Conservation (phyloP, 2,329 filamentous ascomycete species). For the Aspergillus piperis region DNA sequence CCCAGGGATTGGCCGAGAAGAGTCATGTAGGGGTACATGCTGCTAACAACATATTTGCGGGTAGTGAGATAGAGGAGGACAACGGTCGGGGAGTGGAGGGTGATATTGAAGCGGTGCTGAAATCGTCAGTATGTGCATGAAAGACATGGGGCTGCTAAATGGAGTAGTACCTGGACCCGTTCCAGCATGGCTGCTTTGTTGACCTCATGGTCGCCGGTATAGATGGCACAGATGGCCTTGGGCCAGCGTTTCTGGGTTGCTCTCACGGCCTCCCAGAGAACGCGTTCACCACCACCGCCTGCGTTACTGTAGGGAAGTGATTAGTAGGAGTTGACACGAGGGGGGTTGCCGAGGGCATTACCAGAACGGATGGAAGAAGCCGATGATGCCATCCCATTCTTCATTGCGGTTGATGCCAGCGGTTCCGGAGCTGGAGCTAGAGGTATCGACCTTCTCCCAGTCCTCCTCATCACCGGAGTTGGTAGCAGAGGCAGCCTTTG, state of each 20-base stretch:
- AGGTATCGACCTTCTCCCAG: constrained; percentile 68
- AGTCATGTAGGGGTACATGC: constrained; percentile 88
- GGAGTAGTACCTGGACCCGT: constrained; percentile 66
- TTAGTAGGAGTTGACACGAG: constrained; percentile 6
- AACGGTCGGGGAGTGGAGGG: constrained; percentile 77
- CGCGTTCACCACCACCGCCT: constrained; percentile 90
- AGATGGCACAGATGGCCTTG: constrained; percentile 84
- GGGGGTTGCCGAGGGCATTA: constrained; percentile 43
- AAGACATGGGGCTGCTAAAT: background rate
- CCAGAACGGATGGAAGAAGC: constrained; percentile 99
- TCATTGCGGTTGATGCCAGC: constrained; percentile 51
- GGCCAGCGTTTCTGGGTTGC: constrained; percentile 89
- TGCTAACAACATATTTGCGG: constrained; percentile 79
- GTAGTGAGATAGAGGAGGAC: constrained; percentile 90
- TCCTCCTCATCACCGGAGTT: constrained; percentile 58
- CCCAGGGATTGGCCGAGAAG: constrained; percentile 91
- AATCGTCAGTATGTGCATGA: constrained; percentile 7
- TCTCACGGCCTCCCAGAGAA: constrained; percentile 92
- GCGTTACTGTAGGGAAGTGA: constrained; percentile 67
- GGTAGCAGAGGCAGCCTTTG: constrained; percentile 25
- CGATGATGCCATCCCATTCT: constrained; percentile 81
- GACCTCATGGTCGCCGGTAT: constrained; percentile 91
- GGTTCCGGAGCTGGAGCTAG: constrained; percentile 50
- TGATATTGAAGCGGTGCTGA: constrained; percentile 86
- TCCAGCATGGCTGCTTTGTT: constrained; percentile 76